These are phyloP conservation scores for Arabis hirsuta DNA, from an alignment of 345 rosid genomes.

Conservation along the genomic window DNA sequence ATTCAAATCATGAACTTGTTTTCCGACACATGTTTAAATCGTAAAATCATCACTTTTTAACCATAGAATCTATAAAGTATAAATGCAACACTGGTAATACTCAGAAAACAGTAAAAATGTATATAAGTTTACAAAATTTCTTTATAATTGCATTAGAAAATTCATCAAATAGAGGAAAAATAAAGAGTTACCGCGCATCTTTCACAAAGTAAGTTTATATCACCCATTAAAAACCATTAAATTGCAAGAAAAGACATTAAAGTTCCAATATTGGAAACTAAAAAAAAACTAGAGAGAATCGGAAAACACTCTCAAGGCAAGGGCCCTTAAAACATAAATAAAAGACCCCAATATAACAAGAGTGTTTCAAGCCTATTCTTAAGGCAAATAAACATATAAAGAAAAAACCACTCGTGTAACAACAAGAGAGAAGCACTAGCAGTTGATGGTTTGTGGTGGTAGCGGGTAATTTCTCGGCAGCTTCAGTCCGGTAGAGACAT, in stretches of 20 bases:
- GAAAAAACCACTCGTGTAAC: constrained; percentile 5
- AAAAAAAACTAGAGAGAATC: neutral
- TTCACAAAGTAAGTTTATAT: neutral
- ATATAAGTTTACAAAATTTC: neutral
- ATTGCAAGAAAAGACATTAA: neutral
- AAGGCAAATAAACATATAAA: neutral
- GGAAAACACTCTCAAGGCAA: constrained; percentile 17
- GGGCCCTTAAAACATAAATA: neutral
- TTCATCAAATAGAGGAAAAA: neutral
- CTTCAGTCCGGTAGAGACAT: constrained; percentile 12
- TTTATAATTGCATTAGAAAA: neutral
- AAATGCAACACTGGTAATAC: too few species aligned
- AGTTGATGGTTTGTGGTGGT: neutral
- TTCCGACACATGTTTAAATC: too few species aligned
- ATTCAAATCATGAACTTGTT: too few species aligned
- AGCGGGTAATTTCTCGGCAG: neutral
- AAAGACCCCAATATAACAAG: neutral
- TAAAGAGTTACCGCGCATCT: neutral
- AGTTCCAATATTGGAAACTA: neutral
- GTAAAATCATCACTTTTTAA: too few species aligned
- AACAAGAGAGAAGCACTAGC: neutral
- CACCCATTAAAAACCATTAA: constrained; percentile 9
- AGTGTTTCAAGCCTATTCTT: neutral
- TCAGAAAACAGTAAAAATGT: neutral
- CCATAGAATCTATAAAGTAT: too few species aligned